Base-by-base conservation (phyloP, 2,329 filamentous ascomycete species). In the Diaporthe sp. region DNA sequence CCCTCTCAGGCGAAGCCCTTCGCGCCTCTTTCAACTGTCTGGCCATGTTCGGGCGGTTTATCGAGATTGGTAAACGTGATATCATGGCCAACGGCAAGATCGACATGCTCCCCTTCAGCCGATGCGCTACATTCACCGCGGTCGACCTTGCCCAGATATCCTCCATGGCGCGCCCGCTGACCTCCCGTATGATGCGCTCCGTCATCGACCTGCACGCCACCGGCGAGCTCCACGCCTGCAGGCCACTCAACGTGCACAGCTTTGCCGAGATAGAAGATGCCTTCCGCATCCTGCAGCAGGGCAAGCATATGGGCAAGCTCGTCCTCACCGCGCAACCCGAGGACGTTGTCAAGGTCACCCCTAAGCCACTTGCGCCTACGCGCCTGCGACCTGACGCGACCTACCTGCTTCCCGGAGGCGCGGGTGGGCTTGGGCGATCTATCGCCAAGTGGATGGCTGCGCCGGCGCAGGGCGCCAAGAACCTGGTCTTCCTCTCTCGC, bases 221-320 rank as follows among this genome's bases (percentile, higher is more conserved):
- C 28, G 58, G 69, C 38, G 72, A 66, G 60, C 68, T 72, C 40
- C 69, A 67, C 57, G 73, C 40, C n/a, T 72, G 35, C 57, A 74
- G 35, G 50, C 73, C 73, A 13, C 69, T 74, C 73, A 74, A 71
- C 50, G 28, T 74, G 7, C 60, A 74, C n/a, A 50, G 10, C 30
- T 57, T 74, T 9, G 52, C 33, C 42, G 73, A 80, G 7, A 79
- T 86, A 0, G 79, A 80, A 7, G 78, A 82, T 0, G 83, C 84
- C 1, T 86, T 88, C 75, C 80, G 84, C 4, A 78, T 82, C 30
- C 83, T 88, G 8, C 75, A 76, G 69, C 61, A 66, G 45, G 75
- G 75, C 47, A 76, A 76, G 71, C 73, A 76, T 40, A 74, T 75
- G 7, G 74, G 74, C 0, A 87, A 87, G 70, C 81, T 86, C n/a